Base-by-base conservation (phyloP, 345 rosid genomes). In the Nephelium lappaceum region DNA sequence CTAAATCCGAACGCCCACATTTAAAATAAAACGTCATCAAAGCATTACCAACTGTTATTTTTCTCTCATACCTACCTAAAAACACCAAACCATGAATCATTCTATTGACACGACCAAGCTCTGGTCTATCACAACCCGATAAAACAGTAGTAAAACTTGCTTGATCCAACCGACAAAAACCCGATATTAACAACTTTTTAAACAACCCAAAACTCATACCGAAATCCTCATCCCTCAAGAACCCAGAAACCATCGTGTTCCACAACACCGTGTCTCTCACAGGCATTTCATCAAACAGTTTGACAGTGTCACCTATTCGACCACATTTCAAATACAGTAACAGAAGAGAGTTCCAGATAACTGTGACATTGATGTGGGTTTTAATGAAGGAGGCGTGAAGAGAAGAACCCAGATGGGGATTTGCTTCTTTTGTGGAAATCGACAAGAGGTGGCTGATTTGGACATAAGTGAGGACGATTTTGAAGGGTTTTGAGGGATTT, bases 221-320 rank as follows among this genome's bases (percentile, higher is more conserved):
- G 0, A 87, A 77, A 69, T 84, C 91, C 69, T 87, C 87, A 41
- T 81, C 71, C 78, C 70, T 87, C 72, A 90, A 42, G 82, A 89
- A 83, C 83, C 95, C 99, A 60, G 89, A 81, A 38, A 95, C 66
- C 79, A 90, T 72, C 0, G 89, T 85, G 75, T 94, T 95, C 97
- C 92, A 89, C 0, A 97, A 92, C 51, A 95, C 84, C 0, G 82
- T 87, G 86, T 95, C 97, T 81, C 79, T 87, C 0, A 83, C 64
- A 4, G 92, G 93, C 93, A 95, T 89, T 77, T 86, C 89, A 55
- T 94, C 97, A 78, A 95, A 95, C 89, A 95, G 1, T 85, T 92
- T 84, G 19, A 72, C 81, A 0, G 94, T 91, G 66, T 79, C 81
- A 3, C 0, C 11, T 25, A 81, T 70, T 38, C 77, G 75, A 8